Percentiles rank a stretch among this genome's conserved stretches.
phyloP scores from a whole-genome alignment of 2,329 filamentous ascomycete species.

The Aspergillus ibericus region DNA sequence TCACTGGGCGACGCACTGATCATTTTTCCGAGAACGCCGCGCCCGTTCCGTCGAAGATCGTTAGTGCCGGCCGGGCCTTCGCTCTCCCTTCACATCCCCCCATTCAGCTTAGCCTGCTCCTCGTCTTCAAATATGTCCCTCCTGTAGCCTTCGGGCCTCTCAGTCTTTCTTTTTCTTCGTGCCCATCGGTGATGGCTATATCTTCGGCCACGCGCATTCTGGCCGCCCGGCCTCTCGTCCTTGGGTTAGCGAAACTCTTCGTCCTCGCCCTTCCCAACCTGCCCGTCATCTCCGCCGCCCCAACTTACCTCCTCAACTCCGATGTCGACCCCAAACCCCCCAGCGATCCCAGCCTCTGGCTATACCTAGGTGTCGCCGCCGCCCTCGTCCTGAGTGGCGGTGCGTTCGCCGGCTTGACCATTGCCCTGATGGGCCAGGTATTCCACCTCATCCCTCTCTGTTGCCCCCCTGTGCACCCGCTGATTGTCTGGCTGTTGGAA shows the following conservation, averaged over 20 bases:
- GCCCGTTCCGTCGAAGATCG: no score
- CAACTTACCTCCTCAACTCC: constrained; percentile 24
- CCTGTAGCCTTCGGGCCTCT: constrained; percentile 7
- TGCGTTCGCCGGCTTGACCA: constrained; percentile 88
- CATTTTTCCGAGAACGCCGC: no score
- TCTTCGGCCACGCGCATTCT: constrained; percentile 31
- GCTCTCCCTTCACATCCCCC: background rate
- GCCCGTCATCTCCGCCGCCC: constrained; percentile 41
- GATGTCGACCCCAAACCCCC: constrained; percentile 51
- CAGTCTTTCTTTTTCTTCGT: constrained; percentile 3
- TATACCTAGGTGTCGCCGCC: constrained; percentile 76
- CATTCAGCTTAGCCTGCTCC: background rate
- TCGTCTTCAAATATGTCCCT: constrained; percentile 13
- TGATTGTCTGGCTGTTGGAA: background rate
- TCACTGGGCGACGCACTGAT: no score
- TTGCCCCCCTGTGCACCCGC: background rate
- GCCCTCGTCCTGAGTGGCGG: constrained; percentile 83
- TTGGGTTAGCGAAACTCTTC: constrained; percentile 45
- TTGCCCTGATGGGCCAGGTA: constrained; percentile 63
- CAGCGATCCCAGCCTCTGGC: constrained; percentile 69
- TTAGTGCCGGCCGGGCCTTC: no score
- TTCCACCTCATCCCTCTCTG: constrained; percentile 1
- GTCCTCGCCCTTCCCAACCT: constrained; percentile 39
- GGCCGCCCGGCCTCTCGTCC: constrained; percentile 39
- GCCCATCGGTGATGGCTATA: constrained; percentile 28